phyloP scores from a whole-genome alignment of 2,329 filamentous ascomycete species.

The Penicillium sp. region DNA sequence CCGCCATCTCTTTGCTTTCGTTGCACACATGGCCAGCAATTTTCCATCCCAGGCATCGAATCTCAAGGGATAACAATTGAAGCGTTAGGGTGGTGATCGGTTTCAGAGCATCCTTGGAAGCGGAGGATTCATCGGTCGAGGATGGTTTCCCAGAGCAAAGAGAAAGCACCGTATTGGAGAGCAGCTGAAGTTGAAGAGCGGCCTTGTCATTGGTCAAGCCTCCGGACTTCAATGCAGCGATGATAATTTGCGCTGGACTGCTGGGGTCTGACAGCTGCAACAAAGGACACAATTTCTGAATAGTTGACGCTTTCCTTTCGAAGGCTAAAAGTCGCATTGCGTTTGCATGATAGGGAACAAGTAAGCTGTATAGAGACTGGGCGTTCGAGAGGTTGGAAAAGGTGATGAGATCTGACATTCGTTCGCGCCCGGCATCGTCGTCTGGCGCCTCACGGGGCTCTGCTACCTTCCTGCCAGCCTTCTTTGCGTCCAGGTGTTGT shows the following conservation, averaged over 20 bases:
- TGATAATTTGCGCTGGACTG: constrained; percentile 42
- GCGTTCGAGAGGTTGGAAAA: constrained; percentile 32
- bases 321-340: constrained; percentile 38
- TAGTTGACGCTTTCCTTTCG: constrained; percentile 32
- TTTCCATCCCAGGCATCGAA: constrained; percentile 44
- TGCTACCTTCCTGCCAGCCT: constrained; percentile 16
- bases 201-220: constrained; percentile 40
- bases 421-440: constrained; percentile 35
- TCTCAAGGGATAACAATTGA: constrained; percentile 44
- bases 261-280: constrained; percentile 35
- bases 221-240: constrained; percentile 37
- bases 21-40: constrained; percentile 43
- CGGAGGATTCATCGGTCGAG: constrained; percentile 13
- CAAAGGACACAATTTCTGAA: constrained; percentile 32
- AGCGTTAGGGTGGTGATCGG: constrained; percentile 35
- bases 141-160: constrained; percentile 27
- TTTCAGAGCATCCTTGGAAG: constrained; percentile 25
- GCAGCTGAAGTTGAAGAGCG: constrained; percentile 44
- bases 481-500: constrained; percentile 27
- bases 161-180: constrained; percentile 43
- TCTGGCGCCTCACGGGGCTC: constrained; percentile 18
- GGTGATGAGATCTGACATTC: constrained; percentile 37
- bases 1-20: constrained; percentile 43
- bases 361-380: constrained; percentile 30
- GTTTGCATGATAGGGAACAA: constrained; percentile 43